phyloP scores from a whole-genome alignment of 305 asterid species.

The Fraxinus sp. region DNA sequence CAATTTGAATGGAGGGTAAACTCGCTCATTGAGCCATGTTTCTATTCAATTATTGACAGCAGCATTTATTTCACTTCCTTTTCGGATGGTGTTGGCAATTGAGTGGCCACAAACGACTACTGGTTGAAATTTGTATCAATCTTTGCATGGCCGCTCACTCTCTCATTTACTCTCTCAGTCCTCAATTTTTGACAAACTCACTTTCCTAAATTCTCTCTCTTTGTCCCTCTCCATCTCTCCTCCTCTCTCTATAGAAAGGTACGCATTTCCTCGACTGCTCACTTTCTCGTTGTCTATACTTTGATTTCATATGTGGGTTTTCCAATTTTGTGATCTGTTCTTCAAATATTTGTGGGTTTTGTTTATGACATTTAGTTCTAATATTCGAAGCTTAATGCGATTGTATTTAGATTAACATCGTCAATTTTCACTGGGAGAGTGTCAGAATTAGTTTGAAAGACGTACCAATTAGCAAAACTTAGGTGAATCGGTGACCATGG shows the following conservation, averaged over 20 bases:
- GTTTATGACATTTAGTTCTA: not conserved
- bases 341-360: constrained; percentile 8
- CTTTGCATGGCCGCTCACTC: constrained; percentile 22
- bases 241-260: not conserved
- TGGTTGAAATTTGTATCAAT: constrained; percentile 45
- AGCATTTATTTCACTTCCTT: not conserved
- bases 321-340: constrained; percentile 6
- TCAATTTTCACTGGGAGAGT: not conserved
- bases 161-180: not conserved
- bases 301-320: not conserved
- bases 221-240: not conserved
- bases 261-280: constrained; percentile 6
- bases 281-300: constrained; percentile 5
- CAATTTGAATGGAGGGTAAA: too few species aligned
- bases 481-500: not conserved
- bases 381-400: not conserved
- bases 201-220: not conserved
- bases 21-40: too few species aligned
- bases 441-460: not conserved
- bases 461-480: not conserved
- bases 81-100: constrained; percentile 43
- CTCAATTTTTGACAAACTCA: not conserved
- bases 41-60: too few species aligned
- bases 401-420: not conserved
- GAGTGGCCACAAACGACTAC: constrained; percentile 64